These are phyloP conservation scores for Aegilops sharonensis DNA, from an alignment of 176 grass and related monocot genomes.

Conservation along the genomic window DNA sequence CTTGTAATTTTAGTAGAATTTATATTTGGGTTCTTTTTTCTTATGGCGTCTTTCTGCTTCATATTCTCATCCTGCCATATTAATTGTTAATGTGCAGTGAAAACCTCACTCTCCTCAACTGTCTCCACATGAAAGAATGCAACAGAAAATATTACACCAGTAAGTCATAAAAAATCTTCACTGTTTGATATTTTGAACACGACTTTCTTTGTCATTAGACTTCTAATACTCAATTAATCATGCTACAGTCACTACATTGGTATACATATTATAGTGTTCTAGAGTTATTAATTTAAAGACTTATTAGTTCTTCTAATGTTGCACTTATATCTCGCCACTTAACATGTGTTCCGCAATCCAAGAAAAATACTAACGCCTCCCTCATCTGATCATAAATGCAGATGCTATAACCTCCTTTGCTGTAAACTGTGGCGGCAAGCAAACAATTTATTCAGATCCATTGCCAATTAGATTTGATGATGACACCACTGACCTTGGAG, in stretches of 20 bases:
- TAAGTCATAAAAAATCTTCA: constrained; percentile 21
- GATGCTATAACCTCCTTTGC: constrained; percentile 2
- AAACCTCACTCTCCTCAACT: constrained; percentile 25
- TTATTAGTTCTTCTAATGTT: neutral
- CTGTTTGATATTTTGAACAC: neutral
- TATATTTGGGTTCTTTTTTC: too few species aligned
- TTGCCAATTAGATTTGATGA: constrained; percentile 10
- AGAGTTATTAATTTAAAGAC: neutral
- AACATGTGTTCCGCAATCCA: neutral
- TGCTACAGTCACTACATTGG: too few species aligned
- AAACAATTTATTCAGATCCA: neutral
- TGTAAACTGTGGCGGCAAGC: constrained; percentile 45
- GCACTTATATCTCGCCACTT: neutral
- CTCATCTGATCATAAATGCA: constrained; percentile 10
- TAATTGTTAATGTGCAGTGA: constrained; percentile 34
- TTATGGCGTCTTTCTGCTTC: neutral
- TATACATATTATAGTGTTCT: neutral
- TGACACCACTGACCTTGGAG: constrained; percentile 38
- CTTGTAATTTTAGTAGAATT: too few species aligned
- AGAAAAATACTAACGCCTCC: neutral
- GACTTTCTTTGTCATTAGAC: neutral
- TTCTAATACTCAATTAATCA: neutral
- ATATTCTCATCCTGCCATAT: neutral
- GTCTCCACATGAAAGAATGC: constrained; percentile 39
- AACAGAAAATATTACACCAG: constrained; percentile 4